Evolutionary conservation across 495 filamentous ascomycete genomes (phyloP), one percentile per base, ranked within the genome.

Genomic region (Tuber aestivum): DNA sequence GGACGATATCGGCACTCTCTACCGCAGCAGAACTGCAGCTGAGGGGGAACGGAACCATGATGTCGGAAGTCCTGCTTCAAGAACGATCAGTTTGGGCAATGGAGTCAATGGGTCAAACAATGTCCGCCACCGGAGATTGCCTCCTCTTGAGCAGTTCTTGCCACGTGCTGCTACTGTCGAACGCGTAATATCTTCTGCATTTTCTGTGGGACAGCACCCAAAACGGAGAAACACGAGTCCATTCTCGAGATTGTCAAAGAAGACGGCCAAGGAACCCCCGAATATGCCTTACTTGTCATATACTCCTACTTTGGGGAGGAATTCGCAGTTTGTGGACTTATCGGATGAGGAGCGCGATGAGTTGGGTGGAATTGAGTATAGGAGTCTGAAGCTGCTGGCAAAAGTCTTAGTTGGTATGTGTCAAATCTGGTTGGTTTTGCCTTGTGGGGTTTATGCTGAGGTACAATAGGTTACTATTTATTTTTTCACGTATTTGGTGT

Each of bases 271-370:
- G n/a, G 81, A 83, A 37, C 75, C 81, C 18, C 76, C 48, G 12
- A 68, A 61, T 56, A 81, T 81, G 82, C 94, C 95, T 0, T 99
- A 99, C 83, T 87, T 99, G 37, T 97, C 93, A 83, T 98, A 93
- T 90, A 89, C 94, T 83, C 93, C 95, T 8, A 99, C 95, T 0
- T 86, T 97, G 50, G 95, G 92, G 27, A 88, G 95, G 61, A 98
- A 98, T 82, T 97, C 94, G 41, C 90, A 91, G 27, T 99, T 99
- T 78, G 87, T 95, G 10, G 92, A 94, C 75, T 75, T 91, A 71
- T 88, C 87, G n/a, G 85, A 86, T 38, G 85, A 87, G 74, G 88
- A 91, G 77, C 83, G 88, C 56, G 89, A 91, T 74, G 85, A 86
- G 71, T 80, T 91, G 20, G 89, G 89, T 12, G 89, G 89, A 14